Percentiles rank a stretch among this genome's conserved stretches.
Conservation (phyloP, 257 asterid species). For the Cruciata laevipes region DNA sequence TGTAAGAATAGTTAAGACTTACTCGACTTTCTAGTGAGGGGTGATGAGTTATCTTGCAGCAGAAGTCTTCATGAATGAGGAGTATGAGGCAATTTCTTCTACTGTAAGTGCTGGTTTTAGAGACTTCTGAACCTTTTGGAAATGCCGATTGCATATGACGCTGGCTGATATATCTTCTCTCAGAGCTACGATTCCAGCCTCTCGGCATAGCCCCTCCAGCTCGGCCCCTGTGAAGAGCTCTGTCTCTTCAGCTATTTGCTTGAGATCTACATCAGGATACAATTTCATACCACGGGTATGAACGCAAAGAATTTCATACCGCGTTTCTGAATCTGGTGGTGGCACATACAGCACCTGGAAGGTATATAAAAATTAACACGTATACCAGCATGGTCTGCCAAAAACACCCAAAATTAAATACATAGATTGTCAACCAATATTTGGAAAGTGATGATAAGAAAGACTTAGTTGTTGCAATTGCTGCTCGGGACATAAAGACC, state of each 20-base stretch:
- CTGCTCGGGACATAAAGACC: neutral
- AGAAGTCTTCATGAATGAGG: conserved; percentile 46
- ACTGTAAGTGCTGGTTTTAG: conserved; percentile 57
- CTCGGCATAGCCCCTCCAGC: conserved; percentile 74
- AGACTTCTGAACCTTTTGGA: conserved; percentile 46
- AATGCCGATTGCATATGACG: conserved; percentile 58
- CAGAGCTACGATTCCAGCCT: conserved; percentile 83
- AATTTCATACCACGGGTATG: conserved; percentile 69
- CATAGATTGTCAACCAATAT: neutral
- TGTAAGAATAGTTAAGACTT: conserved; percentile 28
- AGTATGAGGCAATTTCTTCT: conserved; percentile 53
- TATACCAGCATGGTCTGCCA: neutral
- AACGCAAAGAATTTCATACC: conserved; percentile 76
- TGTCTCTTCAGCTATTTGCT: conserved; percentile 55
- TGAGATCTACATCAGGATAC: conserved; percentile 50
- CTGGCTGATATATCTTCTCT: conserved; percentile 78
- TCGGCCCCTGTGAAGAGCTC: conserved; percentile 90
- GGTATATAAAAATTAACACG: conserved; percentile 1
- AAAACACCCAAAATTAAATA: neutral
- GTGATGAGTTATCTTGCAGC: conserved; percentile 10
- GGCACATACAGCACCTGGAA: conserved; percentile 83
- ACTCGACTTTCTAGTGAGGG: conserved; percentile 9
- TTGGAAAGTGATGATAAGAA: neutral
- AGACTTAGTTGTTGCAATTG: neutral
- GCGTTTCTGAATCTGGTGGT: conserved; percentile 75